Percentiles rank a stretch among this genome's conserved stretches.
These are phyloP conservation scores for Lentinula raphanica DNA, from an alignment of 768 basidiomycete species.

Conservation along the genomic window DNA sequence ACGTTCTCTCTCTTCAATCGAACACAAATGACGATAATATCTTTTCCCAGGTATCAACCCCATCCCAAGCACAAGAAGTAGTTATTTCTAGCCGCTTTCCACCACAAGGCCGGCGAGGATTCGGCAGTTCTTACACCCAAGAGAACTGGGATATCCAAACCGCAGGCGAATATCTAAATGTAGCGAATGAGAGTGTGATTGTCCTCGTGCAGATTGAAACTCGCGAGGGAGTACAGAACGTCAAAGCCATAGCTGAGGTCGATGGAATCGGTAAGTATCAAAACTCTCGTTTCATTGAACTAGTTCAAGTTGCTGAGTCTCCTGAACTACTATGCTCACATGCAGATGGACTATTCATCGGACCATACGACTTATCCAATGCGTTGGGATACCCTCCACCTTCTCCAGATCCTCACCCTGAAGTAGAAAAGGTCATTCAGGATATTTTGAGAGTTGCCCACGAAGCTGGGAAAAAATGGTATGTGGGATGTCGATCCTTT, in stretches of 20 bases:
- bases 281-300: no score
- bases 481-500: conserved; percentile 5
- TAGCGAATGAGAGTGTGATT: conserved; percentile 50
- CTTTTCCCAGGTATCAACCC: conserved; percentile 44
- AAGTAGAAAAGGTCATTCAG: conserved; percentile 57
- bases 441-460: conserved; percentile 46
- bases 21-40: no score
- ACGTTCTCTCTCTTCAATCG: background rate
- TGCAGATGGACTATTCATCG: conserved; percentile 53
- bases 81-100: conserved; percentile 58
- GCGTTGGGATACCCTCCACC: conserved; percentile 56
- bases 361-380: conserved; percentile 65
- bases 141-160: conserved; percentile 46
- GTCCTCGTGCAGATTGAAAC: conserved; percentile 70
- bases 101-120: conserved; percentile 56
- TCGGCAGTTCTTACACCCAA: conserved; percentile 61
- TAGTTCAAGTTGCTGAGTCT: no score
- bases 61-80: conserved; percentile 50
- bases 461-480: conserved; percentile 62
- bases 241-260: conserved; percentile 53
- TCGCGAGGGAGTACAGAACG: conserved; percentile 51
- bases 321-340: conserved; percentile 5
- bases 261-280: conserved; percentile 51
- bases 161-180: conserved; percentile 43
- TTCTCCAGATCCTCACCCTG: conserved; percentile 58